Evolutionary conservation across 768 basidiomycete species (phyloP).

Genomic region (Pleurotus tuoliensis): DNA sequence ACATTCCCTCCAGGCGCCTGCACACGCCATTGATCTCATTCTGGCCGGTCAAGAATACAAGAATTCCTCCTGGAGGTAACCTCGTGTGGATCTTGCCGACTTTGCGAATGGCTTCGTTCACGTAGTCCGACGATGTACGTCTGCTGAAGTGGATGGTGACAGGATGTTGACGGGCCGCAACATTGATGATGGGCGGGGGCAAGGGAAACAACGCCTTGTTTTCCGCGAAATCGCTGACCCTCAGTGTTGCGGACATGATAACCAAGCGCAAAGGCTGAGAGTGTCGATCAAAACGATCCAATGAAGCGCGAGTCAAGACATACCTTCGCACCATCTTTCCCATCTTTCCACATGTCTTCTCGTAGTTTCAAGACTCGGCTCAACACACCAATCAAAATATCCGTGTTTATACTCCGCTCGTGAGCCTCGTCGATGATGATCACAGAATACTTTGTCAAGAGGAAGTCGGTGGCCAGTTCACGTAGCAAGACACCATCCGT

Average conservation of each 20-base stretch:
- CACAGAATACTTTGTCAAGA: conserved; percentile 91
- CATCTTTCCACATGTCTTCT: conserved; percentile 84
- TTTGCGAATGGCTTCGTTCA: conserved; percentile 88
- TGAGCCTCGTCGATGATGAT: conserved; percentile 98
- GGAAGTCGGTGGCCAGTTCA: conserved; percentile 88
- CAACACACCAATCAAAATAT: conserved; percentile 95
- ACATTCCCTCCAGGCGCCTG: conserved; percentile 73
- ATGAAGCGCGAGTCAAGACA: conserved; percentile 2
- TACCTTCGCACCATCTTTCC: conserved; percentile 70
- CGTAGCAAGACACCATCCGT: conserved; percentile 96
- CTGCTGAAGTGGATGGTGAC: conserved; percentile 94
- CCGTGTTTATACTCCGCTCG: conserved; percentile 97
- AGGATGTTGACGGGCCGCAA: conserved; percentile 89
- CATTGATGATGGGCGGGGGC: conserved; percentile 89
- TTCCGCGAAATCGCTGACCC: conserved; percentile 87
- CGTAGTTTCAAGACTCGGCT: conserved; percentile 88
- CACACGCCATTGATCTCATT: conserved; percentile 90
- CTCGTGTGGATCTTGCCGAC: conserved; percentile 88
- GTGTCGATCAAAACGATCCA: neutral
- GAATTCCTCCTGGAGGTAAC: conserved; percentile 87
- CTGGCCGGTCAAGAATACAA: conserved; percentile 94
- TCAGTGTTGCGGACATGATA: conserved; percentile 98
- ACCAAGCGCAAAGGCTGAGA: conserved; percentile 80
- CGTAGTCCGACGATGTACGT: conserved; percentile 81
- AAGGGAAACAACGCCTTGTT: conserved; percentile 77